Evolutionary conservation across 305 asterid species (phyloP).

Genomic region (Stenogyne calaminthoides): DNA sequence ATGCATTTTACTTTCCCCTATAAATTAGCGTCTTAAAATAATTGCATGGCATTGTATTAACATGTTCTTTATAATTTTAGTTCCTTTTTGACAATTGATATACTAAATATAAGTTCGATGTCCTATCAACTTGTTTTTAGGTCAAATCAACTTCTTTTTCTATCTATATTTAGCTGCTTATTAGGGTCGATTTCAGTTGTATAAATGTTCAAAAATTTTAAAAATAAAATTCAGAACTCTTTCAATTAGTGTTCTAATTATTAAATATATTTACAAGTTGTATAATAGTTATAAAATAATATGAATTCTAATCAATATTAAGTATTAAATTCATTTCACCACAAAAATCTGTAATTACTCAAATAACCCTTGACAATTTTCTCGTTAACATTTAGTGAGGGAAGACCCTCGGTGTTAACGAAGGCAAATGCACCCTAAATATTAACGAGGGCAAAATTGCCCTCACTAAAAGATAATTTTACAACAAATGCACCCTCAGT

Average conservation of each 20-base stretch:
- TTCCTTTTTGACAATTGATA: conserved; percentile 6
- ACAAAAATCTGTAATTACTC: no score
- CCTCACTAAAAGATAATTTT: no score
- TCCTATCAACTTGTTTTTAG: conserved; percentile 6
- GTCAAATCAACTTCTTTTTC: neutral
- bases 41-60: neutral
- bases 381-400: no score
- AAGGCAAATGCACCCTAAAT: no score
- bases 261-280: neutral
- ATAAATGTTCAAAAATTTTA: neutral
- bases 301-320: neutral
- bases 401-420: no score
- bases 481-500: no score
- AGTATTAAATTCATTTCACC: neutral
- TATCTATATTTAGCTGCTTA: neutral
- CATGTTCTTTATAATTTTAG: neutral
- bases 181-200: neutral
- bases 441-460: no score
- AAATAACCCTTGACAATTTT: no score
- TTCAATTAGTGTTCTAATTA: neutral
- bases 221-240: neutral
- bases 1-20: no score
- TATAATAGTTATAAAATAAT: no score
- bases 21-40: no score
- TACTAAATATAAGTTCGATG: neutral